Base-by-base conservation (phyloP, 768 basidiomycete genomes). In the Amanita fuliginea region DNA sequence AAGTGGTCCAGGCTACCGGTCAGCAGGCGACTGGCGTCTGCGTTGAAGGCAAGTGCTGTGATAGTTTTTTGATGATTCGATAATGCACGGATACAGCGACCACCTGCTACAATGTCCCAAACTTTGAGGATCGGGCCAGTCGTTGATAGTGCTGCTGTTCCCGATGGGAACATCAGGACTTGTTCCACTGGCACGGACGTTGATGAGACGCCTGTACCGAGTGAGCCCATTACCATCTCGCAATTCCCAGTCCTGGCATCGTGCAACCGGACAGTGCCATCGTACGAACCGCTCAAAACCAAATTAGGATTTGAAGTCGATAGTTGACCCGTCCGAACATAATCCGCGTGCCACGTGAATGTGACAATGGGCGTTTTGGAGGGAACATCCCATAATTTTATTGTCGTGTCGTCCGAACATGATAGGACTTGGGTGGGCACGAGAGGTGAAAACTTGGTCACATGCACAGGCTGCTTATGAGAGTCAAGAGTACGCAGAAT, bases 31-130 rank as follows among this genome's bases (percentile, higher is more conserved):
- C 80, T 78, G 22, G 86, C 81, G 44, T 71, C 75, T 26, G 84
- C 60, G 60, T 91, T 83, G 64, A 94, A 91, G 1, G 90, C 71
- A 37, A 96, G 73, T 13, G 90, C 77, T 0, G 95, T 98, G 49
- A 99, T 79, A 2, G 96, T 93, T 69, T 99, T 99, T 67, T 98
- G 95, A 62, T 99, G 96, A 68, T 98, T 98, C 32, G 92, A 95
- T 54, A 98, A 62, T 8, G 96, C 95, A 42, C 87, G 78, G 3
- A 86, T 75, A 65, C 95, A 97, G 39, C 84, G 80, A 11, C 89
- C 91, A 10, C 91, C 91, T 0, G 88, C 86, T 16, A 94, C 83
- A 45, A 99, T 68, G 65, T 99, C 96, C 94, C 96, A 99, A 3
- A 91, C 81, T 18, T 92, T 80, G 46, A 98, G 69, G 52, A 98